Evolutionary conservation across 2,329 filamentous ascomycete species (phyloP).

Genomic region (Pseudogymnoascus verrucosus): DNA sequence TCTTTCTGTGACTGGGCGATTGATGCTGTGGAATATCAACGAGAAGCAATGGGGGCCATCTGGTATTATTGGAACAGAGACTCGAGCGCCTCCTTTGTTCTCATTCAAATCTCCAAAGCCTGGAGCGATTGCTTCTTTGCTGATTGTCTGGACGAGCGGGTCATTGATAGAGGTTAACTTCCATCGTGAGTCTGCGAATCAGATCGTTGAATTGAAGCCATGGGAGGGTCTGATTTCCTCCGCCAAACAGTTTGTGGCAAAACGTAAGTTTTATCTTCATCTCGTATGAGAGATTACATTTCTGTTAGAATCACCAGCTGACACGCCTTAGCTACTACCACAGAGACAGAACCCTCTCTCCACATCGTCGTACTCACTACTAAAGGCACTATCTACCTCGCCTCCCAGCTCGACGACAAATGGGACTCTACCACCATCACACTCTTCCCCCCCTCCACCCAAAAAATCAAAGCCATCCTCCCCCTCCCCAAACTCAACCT

Average conservation of each 20-base stretch:
- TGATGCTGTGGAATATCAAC: constrained; percentile 56
- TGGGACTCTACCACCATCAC: constrained; percentile 45
- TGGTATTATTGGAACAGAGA: constrained; percentile 46
- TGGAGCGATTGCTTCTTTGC: constrained; percentile 37
- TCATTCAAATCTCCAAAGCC: constrained; percentile 47
- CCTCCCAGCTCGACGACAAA: constrained; percentile 32
- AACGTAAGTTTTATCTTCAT: constrained; percentile 30
- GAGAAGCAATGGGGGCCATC: constrained; percentile 49
- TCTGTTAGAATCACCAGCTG: constrained; percentile 25
- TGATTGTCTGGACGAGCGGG: constrained; percentile 59
- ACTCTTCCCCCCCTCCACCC: constrained; percentile 23
- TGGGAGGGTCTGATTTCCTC: constrained; percentile 43
- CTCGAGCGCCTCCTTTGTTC: constrained; percentile 53
- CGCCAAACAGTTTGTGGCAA: constrained; percentile 31
- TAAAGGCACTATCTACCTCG: constrained; percentile 43
- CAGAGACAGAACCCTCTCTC: constrained; percentile 20
- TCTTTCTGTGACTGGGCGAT: constrained; percentile 47
- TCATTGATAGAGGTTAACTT: constrained; percentile 47
- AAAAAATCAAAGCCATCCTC: constrained; percentile 49
- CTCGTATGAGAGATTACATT: constrained; percentile 23
- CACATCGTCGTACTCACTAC: constrained; percentile 43
- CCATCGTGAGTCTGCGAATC: constrained; percentile 19
- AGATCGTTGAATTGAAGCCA: constrained; percentile 38
- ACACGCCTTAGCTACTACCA: constrained; percentile 20
- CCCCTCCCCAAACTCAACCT: constrained; percentile 49